These are phyloP conservation scores for Lactuca sativa DNA, from an alignment of 129 eudicot genomes.

Conservation along the genomic window DNA sequence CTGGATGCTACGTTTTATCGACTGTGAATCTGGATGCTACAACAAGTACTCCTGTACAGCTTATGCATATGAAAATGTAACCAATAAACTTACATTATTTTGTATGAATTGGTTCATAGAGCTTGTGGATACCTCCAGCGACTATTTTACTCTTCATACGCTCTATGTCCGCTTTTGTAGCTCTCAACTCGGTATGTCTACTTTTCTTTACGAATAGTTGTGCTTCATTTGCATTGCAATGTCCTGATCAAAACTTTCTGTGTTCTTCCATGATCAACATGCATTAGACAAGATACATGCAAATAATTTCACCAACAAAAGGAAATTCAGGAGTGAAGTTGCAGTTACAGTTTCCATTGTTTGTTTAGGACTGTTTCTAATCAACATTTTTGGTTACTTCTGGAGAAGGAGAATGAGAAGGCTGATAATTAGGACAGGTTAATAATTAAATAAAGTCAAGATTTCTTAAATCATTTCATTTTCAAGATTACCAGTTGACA, in stretches of 20 bases:
- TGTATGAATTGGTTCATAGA: conserved; percentile 42
- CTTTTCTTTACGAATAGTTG: background rate
- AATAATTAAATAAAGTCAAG: background rate
- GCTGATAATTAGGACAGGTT: conserved; percentile 33
- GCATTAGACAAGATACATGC: conserved; percentile 21
- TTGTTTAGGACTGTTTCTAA: conserved; percentile 24
- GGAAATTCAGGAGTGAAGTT: conserved; percentile 23
- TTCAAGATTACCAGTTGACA: conserved; percentile 22
- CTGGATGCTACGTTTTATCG: too few relatives aligned
- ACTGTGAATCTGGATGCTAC: conserved; percentile 28
- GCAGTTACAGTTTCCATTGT: conserved; percentile 5
- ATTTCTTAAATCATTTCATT: background rate
- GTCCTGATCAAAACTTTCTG: background rate
- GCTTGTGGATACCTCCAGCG: conserved; percentile 28
- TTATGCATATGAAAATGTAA: conserved; percentile 36
- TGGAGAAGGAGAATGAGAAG: conserved; percentile 17
- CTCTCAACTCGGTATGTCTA: conserved; percentile 13
- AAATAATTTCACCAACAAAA: background rate
- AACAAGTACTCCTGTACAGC: conserved; percentile 39
- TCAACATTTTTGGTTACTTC: conserved; percentile 26
- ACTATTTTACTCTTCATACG: too few relatives aligned
- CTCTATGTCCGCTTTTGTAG: conserved; percentile 31
- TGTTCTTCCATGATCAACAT: conserved; percentile 21
- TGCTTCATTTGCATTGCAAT: background rate
- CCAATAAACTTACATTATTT: conserved; percentile 2